Percentiles rank a stretch among this genome's conserved stretches.
Evolutionary conservation across 2,329 filamentous ascomycete genomes (phyloP).

Genomic region (Colletotrichum orchidophilum): DNA sequence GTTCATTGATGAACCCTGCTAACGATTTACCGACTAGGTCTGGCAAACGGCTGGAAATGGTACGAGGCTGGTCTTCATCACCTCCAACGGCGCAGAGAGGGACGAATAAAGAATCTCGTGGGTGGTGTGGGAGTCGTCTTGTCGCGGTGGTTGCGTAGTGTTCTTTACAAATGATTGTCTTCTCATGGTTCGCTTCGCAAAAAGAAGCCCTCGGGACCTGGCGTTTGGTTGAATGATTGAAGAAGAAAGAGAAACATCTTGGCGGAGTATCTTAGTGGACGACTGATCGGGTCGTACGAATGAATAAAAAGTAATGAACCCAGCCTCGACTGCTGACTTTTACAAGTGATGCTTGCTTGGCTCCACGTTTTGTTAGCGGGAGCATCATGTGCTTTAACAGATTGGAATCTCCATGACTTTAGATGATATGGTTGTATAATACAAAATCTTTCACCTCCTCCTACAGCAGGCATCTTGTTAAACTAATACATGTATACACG

Average conservation of each 20-base stretch:
- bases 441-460: constrained; percentile 11
- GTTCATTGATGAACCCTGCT: constrained; percentile 41
- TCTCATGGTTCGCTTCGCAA: constrained; percentile 3
- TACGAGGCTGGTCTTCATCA: constrained; percentile 76
- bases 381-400: not conserved
- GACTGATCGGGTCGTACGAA: not conserved
- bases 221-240: constrained; percentile 8
- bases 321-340: not conserved
- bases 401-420: constrained; percentile 11
- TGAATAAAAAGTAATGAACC: constrained; percentile 1
- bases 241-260: not conserved
- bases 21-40: constrained; percentile 60
- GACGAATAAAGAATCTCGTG: constrained; percentile 11
- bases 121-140: not conserved
- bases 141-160: constrained; percentile 4
- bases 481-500: constrained; percentile 26
- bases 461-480: constrained; percentile 21
- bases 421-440: constrained; percentile 27
- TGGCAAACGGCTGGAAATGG: constrained; percentile 82
- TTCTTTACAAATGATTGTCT: not conserved
- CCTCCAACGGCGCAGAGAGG: constrained; percentile 37
- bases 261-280: not conserved
- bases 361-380: too few species aligned
- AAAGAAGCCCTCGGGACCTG: not conserved
- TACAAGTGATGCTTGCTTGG: too few species aligned